Conservation (phyloP, 208 protist genomes). For the Acanthamoeba pearcei region DNA sequence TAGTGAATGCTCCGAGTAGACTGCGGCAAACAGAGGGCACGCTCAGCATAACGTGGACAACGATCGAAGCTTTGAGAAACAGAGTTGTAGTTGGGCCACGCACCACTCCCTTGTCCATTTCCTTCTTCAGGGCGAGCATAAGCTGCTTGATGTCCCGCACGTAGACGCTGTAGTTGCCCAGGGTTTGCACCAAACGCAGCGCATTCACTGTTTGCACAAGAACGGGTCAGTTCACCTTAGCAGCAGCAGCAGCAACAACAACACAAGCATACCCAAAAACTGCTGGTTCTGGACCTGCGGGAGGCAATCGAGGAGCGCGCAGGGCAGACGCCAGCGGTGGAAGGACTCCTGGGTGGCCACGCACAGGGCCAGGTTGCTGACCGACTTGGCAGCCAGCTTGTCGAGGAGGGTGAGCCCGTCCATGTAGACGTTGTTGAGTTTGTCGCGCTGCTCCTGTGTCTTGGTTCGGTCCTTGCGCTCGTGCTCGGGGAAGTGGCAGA, state of each 20-base stretch:
- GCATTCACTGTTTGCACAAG: neutral
- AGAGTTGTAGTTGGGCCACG: neutral
- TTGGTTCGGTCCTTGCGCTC: neutral
- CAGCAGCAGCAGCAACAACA: neutral
- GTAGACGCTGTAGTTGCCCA: constrained; percentile 30
- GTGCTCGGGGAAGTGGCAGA: constrained; percentile 44
- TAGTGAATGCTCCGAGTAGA: neutral
- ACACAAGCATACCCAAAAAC: neutral
- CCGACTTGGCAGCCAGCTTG: constrained; percentile 30
- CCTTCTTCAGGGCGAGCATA: neutral
- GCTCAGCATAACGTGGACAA: neutral
- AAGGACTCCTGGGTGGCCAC: constrained; percentile 23
- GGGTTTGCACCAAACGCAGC: neutral
- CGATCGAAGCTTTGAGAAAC: neutral
- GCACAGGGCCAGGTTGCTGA: constrained; percentile 6
- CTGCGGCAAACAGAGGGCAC: neutral
- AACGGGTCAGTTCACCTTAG: neutral
- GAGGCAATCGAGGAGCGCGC: constrained; percentile 1
- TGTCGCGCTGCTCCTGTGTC: constrained; percentile 31
- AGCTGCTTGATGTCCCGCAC: constrained; percentile 44
- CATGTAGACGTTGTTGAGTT: constrained; percentile 55
- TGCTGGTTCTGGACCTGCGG: constrained; percentile 6
- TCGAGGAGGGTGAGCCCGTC: constrained; percentile 40
- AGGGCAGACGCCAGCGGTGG: constrained; percentile 27
- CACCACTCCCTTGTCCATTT: neutral